These are phyloP conservation scores for Fragosphaeria purpurea DNA, from an alignment of 2,329 filamentous ascomycete genomes.

Conservation along the genomic window DNA sequence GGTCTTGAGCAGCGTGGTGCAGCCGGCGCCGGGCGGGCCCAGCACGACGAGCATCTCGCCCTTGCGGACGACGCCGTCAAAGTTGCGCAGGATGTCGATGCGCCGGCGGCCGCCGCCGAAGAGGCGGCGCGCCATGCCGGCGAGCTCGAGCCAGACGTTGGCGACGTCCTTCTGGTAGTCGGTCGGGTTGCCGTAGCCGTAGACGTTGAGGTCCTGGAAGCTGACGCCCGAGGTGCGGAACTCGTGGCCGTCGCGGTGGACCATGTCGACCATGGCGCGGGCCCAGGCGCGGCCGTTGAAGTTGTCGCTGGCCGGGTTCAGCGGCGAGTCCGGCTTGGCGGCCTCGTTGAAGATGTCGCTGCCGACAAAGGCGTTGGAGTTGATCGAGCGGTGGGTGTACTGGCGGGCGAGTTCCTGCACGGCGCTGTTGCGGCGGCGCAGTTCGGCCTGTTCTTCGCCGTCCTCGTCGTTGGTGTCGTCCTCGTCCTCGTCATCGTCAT, in stretches of 20 bases:
- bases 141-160: conserved; percentile 47
- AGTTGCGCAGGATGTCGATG: conserved; percentile 58
- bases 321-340: conserved; percentile 29
- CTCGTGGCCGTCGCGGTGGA: conserved; percentile 39
- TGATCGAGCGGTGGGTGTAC: conserved; percentile 35
- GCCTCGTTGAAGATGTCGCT: conserved; percentile 38
- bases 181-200: conserved; percentile 55
- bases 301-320: conserved; percentile 38
- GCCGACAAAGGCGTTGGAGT: conserved; percentile 14
- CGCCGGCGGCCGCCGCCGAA: conserved; percentile 43
- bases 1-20: conserved; percentile 77
- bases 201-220: conserved; percentile 59
- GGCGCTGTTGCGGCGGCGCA: conserved; percentile 39
- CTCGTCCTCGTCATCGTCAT: conserved; percentile 17
- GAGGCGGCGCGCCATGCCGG: conserved; percentile 34
- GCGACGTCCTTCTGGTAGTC: conserved; percentile 61
- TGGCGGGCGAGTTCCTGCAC: conserved; percentile 47
- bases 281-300: conserved; percentile 49
- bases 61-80: conserved; percentile 58
- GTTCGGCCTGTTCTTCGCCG: conserved; percentile 31
- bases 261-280: conserved; percentile 45
- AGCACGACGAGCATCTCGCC: conserved; percentile 71
- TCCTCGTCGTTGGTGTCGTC: conserved; percentile 23
- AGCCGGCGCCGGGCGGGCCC: conserved; percentile 63
- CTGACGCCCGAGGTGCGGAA: conserved; percentile 54